phyloP scores from a whole-genome alignment of 2,329 filamentous ascomycete species.

The Venturia pyrina region DNA sequence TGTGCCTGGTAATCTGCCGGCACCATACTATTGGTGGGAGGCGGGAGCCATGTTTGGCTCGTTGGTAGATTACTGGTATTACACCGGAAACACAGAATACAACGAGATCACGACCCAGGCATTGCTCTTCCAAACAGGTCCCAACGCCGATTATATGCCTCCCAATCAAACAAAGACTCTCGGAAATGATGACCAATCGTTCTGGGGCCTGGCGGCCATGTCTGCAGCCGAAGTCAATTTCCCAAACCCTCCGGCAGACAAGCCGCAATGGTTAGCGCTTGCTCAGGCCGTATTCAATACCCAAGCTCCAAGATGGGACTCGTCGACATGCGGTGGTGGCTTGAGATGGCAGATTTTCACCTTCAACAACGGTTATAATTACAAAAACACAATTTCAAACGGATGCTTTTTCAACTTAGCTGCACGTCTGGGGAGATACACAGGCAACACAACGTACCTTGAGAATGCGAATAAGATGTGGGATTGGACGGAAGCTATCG shows the following conservation, averaged over 20 bases:
- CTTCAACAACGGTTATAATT: slow-evolving; percentile 38
- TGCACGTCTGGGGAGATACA: slow-evolving; percentile 27
- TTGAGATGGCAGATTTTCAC: slow-evolving; percentile 31
- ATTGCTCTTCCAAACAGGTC: slow-evolving; percentile 33
- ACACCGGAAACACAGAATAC: slow-evolving; percentile 32
- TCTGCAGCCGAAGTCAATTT: slow-evolving; percentile 44
- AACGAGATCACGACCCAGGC: slow-evolving; percentile 31
- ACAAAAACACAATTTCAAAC: slow-evolving; percentile 38
- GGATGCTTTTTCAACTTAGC: slow-evolving; percentile 42
- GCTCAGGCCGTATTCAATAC: slow-evolving; percentile 30
- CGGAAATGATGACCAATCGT: slow-evolving; percentile 49
- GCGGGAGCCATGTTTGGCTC: slow-evolving; percentile 30
- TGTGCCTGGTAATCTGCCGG: slow-evolving; percentile 46
- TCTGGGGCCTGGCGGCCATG: slow-evolving; percentile 49
- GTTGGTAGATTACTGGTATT: slow-evolving; percentile 34
- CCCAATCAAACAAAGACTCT: slow-evolving; percentile 34
- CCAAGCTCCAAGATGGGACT: slow-evolving; percentile 28
- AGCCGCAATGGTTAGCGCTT: slow-evolving; percentile 17
- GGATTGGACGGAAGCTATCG: slow-evolving; percentile 33
- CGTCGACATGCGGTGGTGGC: slow-evolving; percentile 27
- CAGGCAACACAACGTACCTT: slow-evolving; percentile 43
- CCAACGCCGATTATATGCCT: slow-evolving; percentile 34
- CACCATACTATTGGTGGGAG: slow-evolving; percentile 36
- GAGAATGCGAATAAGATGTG: slow-evolving; percentile 47
- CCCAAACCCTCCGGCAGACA: slow-evolving; percentile 29